Evolutionary conservation across 2,329 filamentous ascomycete genomes (phyloP), one percentile per base, ranked within the genome.

Genomic region (Fragosphaeria purpurea): DNA sequence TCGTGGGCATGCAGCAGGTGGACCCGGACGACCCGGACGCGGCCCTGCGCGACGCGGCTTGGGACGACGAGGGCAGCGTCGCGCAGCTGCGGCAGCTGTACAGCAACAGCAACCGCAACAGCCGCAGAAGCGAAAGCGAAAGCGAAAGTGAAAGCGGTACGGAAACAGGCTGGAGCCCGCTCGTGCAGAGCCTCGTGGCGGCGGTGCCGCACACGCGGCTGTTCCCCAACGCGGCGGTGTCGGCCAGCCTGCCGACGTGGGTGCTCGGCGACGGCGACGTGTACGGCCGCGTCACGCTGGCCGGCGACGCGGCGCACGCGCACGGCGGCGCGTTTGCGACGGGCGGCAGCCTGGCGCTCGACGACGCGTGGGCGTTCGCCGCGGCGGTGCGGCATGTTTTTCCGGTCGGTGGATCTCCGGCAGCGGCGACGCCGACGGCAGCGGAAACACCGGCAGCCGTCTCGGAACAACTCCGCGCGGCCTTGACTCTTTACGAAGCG

Each of bases 361-460:
- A 70, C 31, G 68, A 70, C 11, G 68, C 66, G 0, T 70, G 68
- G 57, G 70, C 71, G 0, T 63, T 74, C 35, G 62, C 64, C 0
- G 58, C 66, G 12, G 61, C 70, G 0, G 57, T 75, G 9, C 55
- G 56, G 33, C 61, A 74, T 33, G 57, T 68, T 0, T 67, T 68
- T 39, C 22, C 22, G 22, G 22, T 22, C 22, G 22, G 22, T 22
- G 22, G 22, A 22, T 3, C 22, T 22, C 22, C 22, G 22, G 22
- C 22, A 22, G 22, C 22, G 22, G 61, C 63, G 4, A 13, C 50
- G 9, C 5, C 37, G 5, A 6, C 33, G 6, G 41, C 46, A 1
- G 41, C 40, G 4, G 8, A 8, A 41, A 44, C 46, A 5, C 48
- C 1, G 33, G 40, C 8, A 30, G 13, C n/a, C 48, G 47, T 9